Conservation (phyloP, 2,329 filamentous ascomycete species). For the Colletotrichum incanum region DNA sequence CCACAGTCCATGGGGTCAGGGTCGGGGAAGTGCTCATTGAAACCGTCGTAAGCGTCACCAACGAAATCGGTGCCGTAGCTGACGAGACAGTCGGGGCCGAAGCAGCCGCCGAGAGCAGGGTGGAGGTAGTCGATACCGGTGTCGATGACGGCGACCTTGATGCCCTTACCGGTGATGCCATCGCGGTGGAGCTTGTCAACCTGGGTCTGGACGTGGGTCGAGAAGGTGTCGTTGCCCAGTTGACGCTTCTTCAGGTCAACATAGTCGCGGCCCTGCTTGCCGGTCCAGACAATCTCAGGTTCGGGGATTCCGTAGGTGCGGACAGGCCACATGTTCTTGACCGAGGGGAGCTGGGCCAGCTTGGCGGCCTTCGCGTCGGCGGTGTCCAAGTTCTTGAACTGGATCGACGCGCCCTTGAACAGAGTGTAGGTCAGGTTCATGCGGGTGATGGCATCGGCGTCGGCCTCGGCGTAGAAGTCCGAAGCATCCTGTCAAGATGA, state of each 20-base stretch:
- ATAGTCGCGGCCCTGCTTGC: slow-evolving; percentile 50
- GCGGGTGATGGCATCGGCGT: slow-evolving; percentile 59
- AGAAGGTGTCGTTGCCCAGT: slow-evolving; percentile 51
- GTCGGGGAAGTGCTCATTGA: slow-evolving; percentile 60
- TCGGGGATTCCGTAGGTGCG: slow-evolving; percentile 61
- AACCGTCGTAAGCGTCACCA: slow-evolving; percentile 65
- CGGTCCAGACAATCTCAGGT: slow-evolving; percentile 62
- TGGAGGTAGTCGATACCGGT: slow-evolving; percentile 75
- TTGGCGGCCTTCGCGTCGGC: slow-evolving; percentile 60
- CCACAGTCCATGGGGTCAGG: slow-evolving; percentile 69
- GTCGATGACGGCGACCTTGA: slow-evolving; percentile 69
- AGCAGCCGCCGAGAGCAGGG: slow-evolving; percentile 75
- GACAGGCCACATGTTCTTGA: slow-evolving; percentile 67
- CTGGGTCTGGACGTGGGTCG: slow-evolving; percentile 71
- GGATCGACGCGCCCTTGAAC: slow-evolving; percentile 70
- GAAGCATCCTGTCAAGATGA: slow-evolving; percentile 56
- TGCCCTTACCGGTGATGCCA: slow-evolving; percentile 65
- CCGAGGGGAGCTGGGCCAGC: slow-evolving; percentile 59
- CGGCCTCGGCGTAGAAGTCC: slow-evolving; percentile 57
- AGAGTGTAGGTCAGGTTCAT: slow-evolving; percentile 66
- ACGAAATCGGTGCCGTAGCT: slow-evolving; percentile 71
- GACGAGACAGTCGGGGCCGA: slow-evolving; percentile 72
- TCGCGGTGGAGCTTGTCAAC: slow-evolving; percentile 67
- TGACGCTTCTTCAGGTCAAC: slow-evolving; percentile 53
- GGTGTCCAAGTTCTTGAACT: slow-evolving; percentile 63